Conservation (phyloP, 768 basidiomycete genomes). For the Lanmaoa rubissima region DNA sequence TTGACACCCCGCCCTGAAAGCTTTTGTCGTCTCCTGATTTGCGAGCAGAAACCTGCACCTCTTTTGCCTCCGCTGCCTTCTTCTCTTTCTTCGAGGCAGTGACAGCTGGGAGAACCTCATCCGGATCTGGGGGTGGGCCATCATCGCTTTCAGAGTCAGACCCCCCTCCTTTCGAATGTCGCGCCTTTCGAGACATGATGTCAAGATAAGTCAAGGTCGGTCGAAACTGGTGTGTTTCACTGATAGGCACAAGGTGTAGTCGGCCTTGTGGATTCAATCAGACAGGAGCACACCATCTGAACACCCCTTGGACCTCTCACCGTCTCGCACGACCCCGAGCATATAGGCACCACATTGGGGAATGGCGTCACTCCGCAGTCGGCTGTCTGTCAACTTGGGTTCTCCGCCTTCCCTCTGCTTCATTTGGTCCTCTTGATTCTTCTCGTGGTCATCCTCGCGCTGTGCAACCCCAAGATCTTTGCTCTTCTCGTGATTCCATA, state of each 20-base stretch:
- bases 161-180: conserved; percentile 47
- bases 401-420: conserved; percentile 52
- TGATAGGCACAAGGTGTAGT: conserved; percentile 76
- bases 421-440: conserved; percentile 58
- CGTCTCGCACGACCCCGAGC: conserved; percentile 73
- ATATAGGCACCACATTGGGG: conserved; percentile 64
- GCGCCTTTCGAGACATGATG: conserved; percentile 60
- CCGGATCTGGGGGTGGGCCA: conserved; percentile 77
- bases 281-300: conserved; percentile 3
- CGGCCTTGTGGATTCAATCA: conserved; percentile 44
- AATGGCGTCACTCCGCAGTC: conserved; percentile 72
- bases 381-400: conserved; percentile 63
- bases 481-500: conserved; percentile 75
- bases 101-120: conserved; percentile 54
- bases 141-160: conserved; percentile 73
- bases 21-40: conserved; percentile 62
- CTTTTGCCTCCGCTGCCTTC: conserved; percentile 58
- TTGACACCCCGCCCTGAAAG: conserved; percentile 65
- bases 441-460: conserved; percentile 74
- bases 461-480: conserved; percentile 64
- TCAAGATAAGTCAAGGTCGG: conserved; percentile 84
- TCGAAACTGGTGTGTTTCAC: conserved; percentile 76
- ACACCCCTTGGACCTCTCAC: conserved; percentile 38
- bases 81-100: conserved; percentile 54
- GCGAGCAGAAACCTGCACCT: conserved; percentile 74